Evolutionary conservation across 2,329 filamentous ascomycete species (phyloP), one percentile per base, ranked within the genome.

Genomic region (Hansfordia pulvinata): DNA sequence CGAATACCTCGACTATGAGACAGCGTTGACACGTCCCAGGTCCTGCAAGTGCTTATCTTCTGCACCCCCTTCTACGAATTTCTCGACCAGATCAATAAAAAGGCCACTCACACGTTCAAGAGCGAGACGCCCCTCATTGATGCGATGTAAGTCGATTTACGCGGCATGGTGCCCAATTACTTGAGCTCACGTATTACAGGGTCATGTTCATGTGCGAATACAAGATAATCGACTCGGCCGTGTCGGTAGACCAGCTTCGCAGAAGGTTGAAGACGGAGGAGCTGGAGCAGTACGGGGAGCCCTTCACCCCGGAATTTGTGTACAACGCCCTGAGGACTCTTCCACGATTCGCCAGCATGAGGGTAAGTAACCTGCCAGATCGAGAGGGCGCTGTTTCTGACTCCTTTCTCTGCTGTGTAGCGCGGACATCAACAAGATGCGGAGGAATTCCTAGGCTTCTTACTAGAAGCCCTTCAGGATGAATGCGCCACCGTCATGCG

Each of bases 121-220:
- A 92, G 82, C 50, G 79, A 93, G 42, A 93, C 86, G 11, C 90
- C 90, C 36, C 60, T 98, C 39, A 69, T 98, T 39, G 90, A 98
- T 58, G 82, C 88, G 13, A 85, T 96, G 82, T 85, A 54, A 65
- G 77, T 64, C 24, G n/a, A n/a, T n/a, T n/a, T n/a, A n/a, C n/a
- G n/a, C n/a, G n/a, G n/a, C n/a, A n/a, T n/a, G n/a, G n/a, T n/a
- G n/a, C n/a, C n/a, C n/a, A n/a, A n/a, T n/a, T n/a, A n/a, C 16
- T 27, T 12, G 19, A 8, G 8, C 29, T 35, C 20, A 41, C 26
- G n/a, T 26, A 19, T 12, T 10, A 16, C 33, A 86, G 80, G 76
- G 90, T 96, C 42, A 80, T 93, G 73, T 94, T 96, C 48, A 80
- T 93, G 72, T 75, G 76, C 38, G 90, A 96, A 51, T 96, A 90